Evolutionary conservation across 2,329 filamentous ascomycete genomes (phyloP).

Genomic region (Penicillium sclerotigenum): DNA sequence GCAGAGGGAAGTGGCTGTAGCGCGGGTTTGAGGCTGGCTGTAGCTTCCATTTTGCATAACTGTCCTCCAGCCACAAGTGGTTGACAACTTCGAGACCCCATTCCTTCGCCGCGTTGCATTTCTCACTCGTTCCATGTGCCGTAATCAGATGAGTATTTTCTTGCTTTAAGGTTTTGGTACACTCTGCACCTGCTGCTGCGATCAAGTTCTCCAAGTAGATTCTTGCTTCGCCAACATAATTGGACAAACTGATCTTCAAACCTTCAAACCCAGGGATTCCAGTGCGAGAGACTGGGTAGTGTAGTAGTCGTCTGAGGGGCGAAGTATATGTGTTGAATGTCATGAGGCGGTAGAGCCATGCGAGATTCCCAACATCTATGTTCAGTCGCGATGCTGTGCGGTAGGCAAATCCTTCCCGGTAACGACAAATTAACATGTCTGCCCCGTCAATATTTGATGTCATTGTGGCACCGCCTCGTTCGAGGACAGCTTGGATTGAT

Average conservation of each 20-base stretch:
- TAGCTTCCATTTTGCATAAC: slow-evolving; percentile 82
- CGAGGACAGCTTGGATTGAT: slow-evolving; percentile 69
- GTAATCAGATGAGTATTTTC: slow-evolving; percentile 96
- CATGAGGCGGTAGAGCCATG: slow-evolving; percentile 92
- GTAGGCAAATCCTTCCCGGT: slow-evolving; percentile 77
- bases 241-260: slow-evolving; percentile 82
- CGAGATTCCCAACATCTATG: slow-evolving; percentile 85
- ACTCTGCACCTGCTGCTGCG: slow-evolving; percentile 76
- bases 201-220: slow-evolving; percentile 92
- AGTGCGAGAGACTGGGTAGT: slow-evolving; percentile 78
- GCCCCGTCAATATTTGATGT: slow-evolving; percentile 65
- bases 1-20: slow-evolving; percentile 80
- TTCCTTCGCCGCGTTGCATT: slow-evolving; percentile 85
- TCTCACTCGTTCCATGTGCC: slow-evolving; percentile 83
- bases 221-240: slow-evolving; percentile 91
- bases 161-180: slow-evolving; percentile 90
- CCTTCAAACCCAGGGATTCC: slow-evolving; percentile 77
- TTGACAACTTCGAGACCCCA: slow-evolving; percentile 91
- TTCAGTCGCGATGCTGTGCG: slow-evolving; percentile 68
- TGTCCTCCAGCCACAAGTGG: slow-evolving; percentile 96
- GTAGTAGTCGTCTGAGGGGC: slow-evolving; percentile 75
- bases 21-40: slow-evolving; percentile 68
- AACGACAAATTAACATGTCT: slow-evolving; percentile 83
- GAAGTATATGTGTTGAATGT: slow-evolving; percentile 85
- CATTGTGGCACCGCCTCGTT: slow-evolving; percentile 66